Conservation (phyloP, 2,329 filamentous ascomycete genomes). For the Ceratocystis destructans region DNA sequence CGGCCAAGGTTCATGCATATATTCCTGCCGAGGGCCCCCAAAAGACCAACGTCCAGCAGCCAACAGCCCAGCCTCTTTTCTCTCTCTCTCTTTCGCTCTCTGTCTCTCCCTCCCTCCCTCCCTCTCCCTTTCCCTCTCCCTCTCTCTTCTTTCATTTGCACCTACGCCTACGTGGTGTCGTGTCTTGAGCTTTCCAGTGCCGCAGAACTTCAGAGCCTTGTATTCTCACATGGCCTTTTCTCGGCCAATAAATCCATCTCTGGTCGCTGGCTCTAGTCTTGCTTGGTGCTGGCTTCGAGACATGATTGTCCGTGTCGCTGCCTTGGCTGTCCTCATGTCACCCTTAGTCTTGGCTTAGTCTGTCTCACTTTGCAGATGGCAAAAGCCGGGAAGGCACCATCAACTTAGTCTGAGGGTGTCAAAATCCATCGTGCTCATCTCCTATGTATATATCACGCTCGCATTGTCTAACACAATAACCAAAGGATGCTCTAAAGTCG, state of each 20-base stretch:
- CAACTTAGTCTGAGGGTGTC: neutral
- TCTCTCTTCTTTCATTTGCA: neutral
- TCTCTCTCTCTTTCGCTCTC: neutral
- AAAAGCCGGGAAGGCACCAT: neutral
- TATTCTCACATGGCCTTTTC: constrained; percentile 3
- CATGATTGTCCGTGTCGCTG: neutral
- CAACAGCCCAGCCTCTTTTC: neutral
- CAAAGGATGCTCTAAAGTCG: neutral
- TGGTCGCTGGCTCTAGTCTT: neutral
- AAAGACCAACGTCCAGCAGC: neutral
- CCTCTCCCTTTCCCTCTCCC: neutral
- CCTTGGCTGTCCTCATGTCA: neutral
- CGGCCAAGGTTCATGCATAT: constrained; percentile 6
- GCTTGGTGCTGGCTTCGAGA: neutral
- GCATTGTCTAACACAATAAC: neutral
- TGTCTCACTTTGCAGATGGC: neutral
- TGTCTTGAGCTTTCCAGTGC: neutral
- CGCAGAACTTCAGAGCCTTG: neutral
- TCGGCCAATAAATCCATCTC: constrained; percentile 3
- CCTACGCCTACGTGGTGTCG: neutral
- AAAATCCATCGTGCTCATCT: neutral
- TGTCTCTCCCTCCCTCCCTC: neutral
- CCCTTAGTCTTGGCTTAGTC: neutral
- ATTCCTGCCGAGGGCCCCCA: neutral
- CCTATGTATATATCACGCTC: neutral